Percentiles rank a stretch among this genome's conserved stretches.
Conservation (phyloP, 306 rosid species). For the Vigna unguiculata region DNA sequence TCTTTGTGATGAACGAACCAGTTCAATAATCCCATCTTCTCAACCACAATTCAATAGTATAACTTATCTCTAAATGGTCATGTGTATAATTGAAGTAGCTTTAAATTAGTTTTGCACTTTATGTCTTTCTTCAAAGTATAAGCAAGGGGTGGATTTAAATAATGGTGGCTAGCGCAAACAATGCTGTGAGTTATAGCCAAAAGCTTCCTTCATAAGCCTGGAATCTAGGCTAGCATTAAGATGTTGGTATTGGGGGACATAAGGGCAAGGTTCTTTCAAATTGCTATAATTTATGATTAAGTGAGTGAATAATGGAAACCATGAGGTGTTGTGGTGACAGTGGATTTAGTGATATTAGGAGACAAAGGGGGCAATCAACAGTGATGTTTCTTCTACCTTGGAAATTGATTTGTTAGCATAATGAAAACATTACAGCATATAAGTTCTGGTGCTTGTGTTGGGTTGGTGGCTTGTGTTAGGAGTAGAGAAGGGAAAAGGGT, state of each 20-base stretch:
- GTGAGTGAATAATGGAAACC: constrained; percentile 44
- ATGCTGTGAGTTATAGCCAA: constrained; percentile 36
- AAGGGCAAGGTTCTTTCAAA: constrained; percentile 30
- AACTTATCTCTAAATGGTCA: constrained; percentile 27
- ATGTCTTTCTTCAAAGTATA: constrained; percentile 45
- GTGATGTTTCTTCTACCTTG: constrained; percentile 52
- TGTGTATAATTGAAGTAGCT: constrained; percentile 42
- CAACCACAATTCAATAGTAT: constrained; percentile 42
- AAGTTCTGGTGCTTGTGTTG: constrained; percentile 20
- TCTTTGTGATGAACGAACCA: constrained; percentile 3
- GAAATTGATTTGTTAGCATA: constrained; percentile 52
- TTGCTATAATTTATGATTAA: constrained; percentile 37
- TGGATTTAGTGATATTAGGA: constrained; percentile 41
- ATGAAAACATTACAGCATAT: constrained; percentile 48
- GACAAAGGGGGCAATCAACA: constrained; percentile 54
- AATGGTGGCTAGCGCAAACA: constrained; percentile 36
- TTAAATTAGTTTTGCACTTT: constrained; percentile 6
- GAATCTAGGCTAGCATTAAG: constrained; percentile 51
- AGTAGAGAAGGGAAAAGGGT: constrained; percentile 21
- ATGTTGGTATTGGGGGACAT: constrained; percentile 40
- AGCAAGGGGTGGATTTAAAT: constrained; percentile 25
- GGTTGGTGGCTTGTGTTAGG: constrained; percentile 42
- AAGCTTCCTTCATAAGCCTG: constrained; percentile 42
- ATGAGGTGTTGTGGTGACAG: constrained; percentile 41
- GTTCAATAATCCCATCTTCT: constrained; percentile 31